phyloP scores from a whole-genome alignment of 495 filamentous ascomycete species.

The Aspergillus kassunensis region DNA sequence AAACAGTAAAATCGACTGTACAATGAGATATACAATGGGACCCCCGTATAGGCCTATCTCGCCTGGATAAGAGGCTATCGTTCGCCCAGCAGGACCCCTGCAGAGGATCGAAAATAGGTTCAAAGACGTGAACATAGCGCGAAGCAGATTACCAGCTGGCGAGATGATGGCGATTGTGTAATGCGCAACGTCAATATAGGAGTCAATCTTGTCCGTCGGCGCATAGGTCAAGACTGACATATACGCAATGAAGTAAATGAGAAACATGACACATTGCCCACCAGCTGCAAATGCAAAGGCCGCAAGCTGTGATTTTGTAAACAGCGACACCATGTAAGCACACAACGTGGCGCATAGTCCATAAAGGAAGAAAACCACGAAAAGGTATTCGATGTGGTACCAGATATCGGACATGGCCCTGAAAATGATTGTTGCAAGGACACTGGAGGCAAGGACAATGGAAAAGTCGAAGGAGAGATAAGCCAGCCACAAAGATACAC shows the following conservation, averaged over 20 bases:
- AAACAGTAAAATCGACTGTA: slow-evolving; percentile 65
- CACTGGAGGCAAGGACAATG: slow-evolving; percentile 56
- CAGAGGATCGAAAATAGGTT: slow-evolving; percentile 77
- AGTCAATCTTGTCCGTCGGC: slow-evolving; percentile 56
- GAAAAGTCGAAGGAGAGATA: slow-evolving; percentile 76
- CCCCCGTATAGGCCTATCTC: slow-evolving; percentile 70
- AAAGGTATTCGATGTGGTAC: slow-evolving; percentile 73
- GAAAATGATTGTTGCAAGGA: slow-evolving; percentile 59
- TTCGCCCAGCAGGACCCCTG: slow-evolving; percentile 34
- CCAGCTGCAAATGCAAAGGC: slow-evolving; percentile 74
- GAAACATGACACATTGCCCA: slow-evolving; percentile 64
- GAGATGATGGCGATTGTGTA: slow-evolving; percentile 64
- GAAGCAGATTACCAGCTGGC: slow-evolving; percentile 63
- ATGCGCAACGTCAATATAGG: slow-evolving; percentile 56
- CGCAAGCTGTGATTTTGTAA: slow-evolving; percentile 63
- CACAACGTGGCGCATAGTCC: slow-evolving; percentile 66
- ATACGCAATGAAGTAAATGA: slow-evolving; percentile 75
- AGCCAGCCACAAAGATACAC: slow-evolving; percentile 70
- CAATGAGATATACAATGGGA: slow-evolving; percentile 70
- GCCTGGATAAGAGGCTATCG: slow-evolving; percentile 64
- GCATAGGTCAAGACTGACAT: slow-evolving; percentile 65
- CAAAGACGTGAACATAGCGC: slow-evolving; percentile 67
- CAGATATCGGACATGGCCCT: slow-evolving; percentile 56
- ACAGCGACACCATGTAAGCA: slow-evolving; percentile 69
- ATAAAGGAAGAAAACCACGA: slow-evolving; percentile 70